phyloP scores from a whole-genome alignment of 208 protist species.

The Porcisia deanei region DNA sequence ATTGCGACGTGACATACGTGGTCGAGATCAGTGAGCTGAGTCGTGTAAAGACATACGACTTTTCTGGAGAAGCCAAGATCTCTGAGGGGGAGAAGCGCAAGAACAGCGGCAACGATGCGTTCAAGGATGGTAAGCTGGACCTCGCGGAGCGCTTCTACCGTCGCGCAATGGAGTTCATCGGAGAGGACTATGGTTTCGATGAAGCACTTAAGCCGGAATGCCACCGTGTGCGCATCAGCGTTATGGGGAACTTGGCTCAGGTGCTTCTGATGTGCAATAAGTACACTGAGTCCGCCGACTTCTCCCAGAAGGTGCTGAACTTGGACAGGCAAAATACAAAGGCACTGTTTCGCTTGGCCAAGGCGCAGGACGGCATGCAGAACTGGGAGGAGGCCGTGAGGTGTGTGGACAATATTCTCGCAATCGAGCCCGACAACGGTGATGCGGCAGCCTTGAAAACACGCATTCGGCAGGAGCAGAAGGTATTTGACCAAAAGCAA shows the following conservation, averaged over 20 bases:
- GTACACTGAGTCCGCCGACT: conserved; percentile 48
- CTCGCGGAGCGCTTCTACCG: conserved; percentile 84
- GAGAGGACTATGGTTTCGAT: conserved; percentile 68
- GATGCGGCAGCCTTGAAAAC: conserved; percentile 58
- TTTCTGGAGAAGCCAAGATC: conserved; percentile 62
- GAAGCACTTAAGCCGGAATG: conserved; percentile 55
- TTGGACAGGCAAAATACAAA: conserved; percentile 64
- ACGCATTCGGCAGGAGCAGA: conserved; percentile 47
- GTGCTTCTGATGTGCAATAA: conserved; percentile 58
- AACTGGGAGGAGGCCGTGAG: conserved; percentile 74
- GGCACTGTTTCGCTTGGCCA: conserved; percentile 76
- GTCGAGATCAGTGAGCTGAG: conserved; percentile 65
- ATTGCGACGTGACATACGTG: conserved; percentile 59
- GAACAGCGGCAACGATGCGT: conserved; percentile 81
- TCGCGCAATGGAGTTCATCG: conserved; percentile 84
- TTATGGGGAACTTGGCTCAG: conserved; percentile 80
- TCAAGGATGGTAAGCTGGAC: conserved; percentile 59
- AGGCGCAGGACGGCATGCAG: conserved; percentile 59
- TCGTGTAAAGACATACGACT: conserved; percentile 70
- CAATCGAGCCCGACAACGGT: conserved; percentile 55
- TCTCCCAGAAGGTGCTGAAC: conserved; percentile 71
- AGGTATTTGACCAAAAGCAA: conserved; percentile 82
- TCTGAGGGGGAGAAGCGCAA: conserved; percentile 64
- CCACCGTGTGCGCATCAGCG: conserved; percentile 49
- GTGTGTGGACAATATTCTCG: conserved; percentile 52